Conservation (phyloP, 306 rosid species). For the Coriaria nepalensis region DNA sequence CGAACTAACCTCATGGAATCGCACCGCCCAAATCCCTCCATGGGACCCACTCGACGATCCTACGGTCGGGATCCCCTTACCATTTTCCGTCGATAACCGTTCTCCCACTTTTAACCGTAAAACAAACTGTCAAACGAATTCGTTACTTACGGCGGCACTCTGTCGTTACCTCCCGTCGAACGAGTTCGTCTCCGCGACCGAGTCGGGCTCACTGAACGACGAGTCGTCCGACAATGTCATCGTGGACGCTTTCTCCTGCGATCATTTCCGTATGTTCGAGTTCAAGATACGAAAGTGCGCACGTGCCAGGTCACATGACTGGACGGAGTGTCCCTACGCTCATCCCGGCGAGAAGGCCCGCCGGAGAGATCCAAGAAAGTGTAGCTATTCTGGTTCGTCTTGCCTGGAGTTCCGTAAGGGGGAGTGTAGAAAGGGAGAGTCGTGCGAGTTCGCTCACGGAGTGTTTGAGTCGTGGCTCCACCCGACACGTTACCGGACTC, state of each 20-base stretch:
- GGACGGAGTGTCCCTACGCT: conserved; percentile 78
- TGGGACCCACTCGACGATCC: conserved; percentile 27
- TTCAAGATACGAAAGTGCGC: conserved; percentile 53
- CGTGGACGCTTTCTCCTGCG: conserved; percentile 33
- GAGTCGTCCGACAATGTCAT: too few species aligned
- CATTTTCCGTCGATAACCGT: conserved; percentile 13
- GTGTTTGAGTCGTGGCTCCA: conserved; percentile 94
- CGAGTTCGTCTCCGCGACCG: conserved; percentile 17
- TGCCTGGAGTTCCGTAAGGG: conserved; percentile 75
- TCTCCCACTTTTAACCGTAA: too few species aligned
- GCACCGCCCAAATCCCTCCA: conserved; percentile 28
- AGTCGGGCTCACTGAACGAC: too few species aligned
- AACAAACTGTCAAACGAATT: background rate
- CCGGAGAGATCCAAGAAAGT: conserved; percentile 67
- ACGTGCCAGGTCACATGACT: conserved; percentile 70
- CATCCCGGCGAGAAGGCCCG: conserved; percentile 93
- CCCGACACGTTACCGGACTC: conserved; percentile 79
- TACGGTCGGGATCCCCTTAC: conserved; percentile 11
- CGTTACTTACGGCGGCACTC: too few species aligned
- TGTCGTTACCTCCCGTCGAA: conserved; percentile 29
- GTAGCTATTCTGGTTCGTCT: conserved; percentile 45
- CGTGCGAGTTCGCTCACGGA: conserved; percentile 84
- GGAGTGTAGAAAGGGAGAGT: conserved; percentile 45
- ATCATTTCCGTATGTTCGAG: conserved; percentile 72
- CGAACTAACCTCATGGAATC: conserved; percentile 13